Evolutionary conservation across 257 asterid species (phyloP).

Genomic region (Solanum chmielewskii): DNA sequence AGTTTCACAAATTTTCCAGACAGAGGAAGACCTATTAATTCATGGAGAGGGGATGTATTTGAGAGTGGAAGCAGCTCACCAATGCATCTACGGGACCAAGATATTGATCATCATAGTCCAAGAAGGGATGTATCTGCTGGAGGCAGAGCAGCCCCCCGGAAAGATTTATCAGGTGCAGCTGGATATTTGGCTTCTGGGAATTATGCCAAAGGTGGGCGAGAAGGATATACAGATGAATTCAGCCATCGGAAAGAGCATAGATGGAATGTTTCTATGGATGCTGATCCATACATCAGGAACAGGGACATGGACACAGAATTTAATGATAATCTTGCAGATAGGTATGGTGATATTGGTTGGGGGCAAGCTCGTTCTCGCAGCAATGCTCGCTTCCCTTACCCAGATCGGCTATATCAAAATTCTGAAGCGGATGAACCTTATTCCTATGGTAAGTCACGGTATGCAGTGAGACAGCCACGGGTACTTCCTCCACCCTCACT

Average conservation of each 20-base stretch:
- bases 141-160: constrained; percentile 46
- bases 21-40: constrained; percentile 40
- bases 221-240: constrained; percentile 52
- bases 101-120: constrained; percentile 49
- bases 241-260: constrained; percentile 52
- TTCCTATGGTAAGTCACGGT: constrained; percentile 73
- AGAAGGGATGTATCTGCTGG: constrained; percentile 47
- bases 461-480: constrained; percentile 86
- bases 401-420: constrained; percentile 48
- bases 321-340: constrained; percentile 41
- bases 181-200: constrained; percentile 46
- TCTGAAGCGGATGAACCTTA: constrained; percentile 52
- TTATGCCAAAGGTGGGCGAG: constrained; percentile 38
- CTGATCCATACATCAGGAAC: constrained; percentile 41
- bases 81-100: constrained; percentile 39
- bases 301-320: constrained; percentile 52
- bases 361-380: constrained; percentile 41
- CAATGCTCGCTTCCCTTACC: constrained; percentile 35
- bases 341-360: constrained; percentile 60
- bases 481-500: constrained; percentile 85
- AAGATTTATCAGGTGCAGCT: constrained; percentile 55
- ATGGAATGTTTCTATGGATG: constrained; percentile 54
- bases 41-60: constrained; percentile 65
- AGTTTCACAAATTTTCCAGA: constrained; percentile 40
- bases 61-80: constrained; percentile 40